phyloP scores from a whole-genome alignment of 176 grass and related monocot species.

The Triticum aestivum region DNA sequence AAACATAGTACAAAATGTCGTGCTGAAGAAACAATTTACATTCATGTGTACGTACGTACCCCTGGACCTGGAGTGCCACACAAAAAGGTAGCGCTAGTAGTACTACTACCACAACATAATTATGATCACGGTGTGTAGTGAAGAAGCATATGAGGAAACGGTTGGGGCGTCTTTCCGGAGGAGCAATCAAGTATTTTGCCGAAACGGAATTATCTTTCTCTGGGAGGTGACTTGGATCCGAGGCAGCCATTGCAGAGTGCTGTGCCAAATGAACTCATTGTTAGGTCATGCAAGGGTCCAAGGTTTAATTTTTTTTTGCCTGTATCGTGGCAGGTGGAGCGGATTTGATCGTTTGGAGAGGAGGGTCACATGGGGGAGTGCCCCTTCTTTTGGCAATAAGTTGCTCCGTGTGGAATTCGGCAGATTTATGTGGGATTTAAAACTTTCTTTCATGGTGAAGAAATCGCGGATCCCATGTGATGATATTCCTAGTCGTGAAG shows the following conservation, averaged over 20 bases:
- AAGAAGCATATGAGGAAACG: neutral
- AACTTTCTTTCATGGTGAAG: neutral
- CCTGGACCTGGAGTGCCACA: neutral
- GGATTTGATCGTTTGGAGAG: neutral
- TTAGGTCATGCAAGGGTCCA: neutral
- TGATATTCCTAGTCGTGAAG: neutral
- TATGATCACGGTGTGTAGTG: neutral
- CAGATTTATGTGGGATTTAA: neutral
- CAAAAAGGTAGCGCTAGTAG: neutral
- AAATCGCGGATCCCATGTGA: neutral
- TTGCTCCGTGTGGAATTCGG: neutral
- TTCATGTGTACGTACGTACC: neutral
- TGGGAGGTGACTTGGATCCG: neutral
- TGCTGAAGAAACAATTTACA: neutral
- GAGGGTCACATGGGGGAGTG: neutral
- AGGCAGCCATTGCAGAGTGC: neutral
- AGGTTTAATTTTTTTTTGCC: neutral
- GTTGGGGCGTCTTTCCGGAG: neutral
- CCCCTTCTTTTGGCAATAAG: neutral
- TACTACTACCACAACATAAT: neutral
- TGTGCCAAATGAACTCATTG: neutral
- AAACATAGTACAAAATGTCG: neutral
- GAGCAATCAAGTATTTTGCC: constrained; percentile 7
- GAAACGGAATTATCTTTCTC: neutral
- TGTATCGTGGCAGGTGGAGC: neutral